Conservation (phyloP, 306 rosid species). For the Vigna mungo region DNA sequence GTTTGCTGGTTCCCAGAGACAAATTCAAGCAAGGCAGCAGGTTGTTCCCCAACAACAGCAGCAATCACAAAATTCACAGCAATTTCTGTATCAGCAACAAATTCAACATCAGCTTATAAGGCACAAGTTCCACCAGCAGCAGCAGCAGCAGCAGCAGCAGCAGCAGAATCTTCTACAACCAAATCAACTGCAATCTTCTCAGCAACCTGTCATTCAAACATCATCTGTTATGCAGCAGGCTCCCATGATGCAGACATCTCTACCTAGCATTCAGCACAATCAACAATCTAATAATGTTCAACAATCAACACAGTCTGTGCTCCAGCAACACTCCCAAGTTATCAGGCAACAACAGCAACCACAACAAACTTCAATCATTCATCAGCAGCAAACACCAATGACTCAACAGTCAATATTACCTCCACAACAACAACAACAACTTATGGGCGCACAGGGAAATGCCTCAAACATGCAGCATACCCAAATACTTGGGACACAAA, state of each 20-base stretch:
- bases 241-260: slow-evolving; percentile 65
- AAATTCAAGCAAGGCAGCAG: slow-evolving; percentile 86
- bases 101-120: slow-evolving; percentile 70
- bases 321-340: slow-evolving; percentile 90
- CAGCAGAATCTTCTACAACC: slow-evolving; percentile 81
- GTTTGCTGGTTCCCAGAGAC: slow-evolving; percentile 77
- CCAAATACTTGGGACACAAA: slow-evolving; percentile 74
- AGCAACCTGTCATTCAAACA: slow-evolving; percentile 81
- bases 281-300: slow-evolving; percentile 78
- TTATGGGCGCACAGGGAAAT: slow-evolving; percentile 74
- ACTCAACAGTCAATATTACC: slow-evolving; percentile 75
- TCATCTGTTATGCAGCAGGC: slow-evolving; percentile 75
- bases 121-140: slow-evolving; percentile 69
- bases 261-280: slow-evolving; percentile 73
- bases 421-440: slow-evolving; percentile 71
- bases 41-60: slow-evolving; percentile 75
- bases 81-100: slow-evolving; percentile 69
- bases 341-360: slow-evolving; percentile 91
- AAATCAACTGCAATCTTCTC: slow-evolving; percentile 84
- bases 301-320: slow-evolving; percentile 75
- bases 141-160: slow-evolving; percentile 66
- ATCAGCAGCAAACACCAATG: slow-evolving; percentile 70
- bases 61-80: slow-evolving; percentile 79
- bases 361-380: slow-evolving; percentile 72
- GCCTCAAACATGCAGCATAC: slow-evolving; percentile 74